phyloP scores from a whole-genome alignment of 768 basidiomycete species.

The Leucogyrophana mollusca region DNA sequence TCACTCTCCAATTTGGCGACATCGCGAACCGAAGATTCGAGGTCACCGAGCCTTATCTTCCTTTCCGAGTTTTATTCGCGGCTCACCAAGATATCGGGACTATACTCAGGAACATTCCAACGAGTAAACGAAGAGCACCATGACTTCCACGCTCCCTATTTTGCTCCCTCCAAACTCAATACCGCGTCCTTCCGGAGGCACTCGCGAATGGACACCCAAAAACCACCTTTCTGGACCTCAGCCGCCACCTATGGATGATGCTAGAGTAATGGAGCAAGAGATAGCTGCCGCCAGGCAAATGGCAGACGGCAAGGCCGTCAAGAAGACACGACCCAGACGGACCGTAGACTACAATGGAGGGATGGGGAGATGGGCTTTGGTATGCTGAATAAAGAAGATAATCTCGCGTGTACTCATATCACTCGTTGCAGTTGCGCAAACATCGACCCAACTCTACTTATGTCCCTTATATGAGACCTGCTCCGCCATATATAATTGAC shows the following conservation, averaged over 20 bases:
- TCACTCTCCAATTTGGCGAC: no score
- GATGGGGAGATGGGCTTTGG: slow-evolving; percentile 82
- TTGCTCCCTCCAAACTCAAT: slow-evolving; percentile 50
- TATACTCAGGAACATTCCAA: no score
- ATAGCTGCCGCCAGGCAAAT: slow-evolving; percentile 69
- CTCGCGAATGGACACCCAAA: slow-evolving; percentile 75
- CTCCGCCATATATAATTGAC: slow-evolving; percentile 86
- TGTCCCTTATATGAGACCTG: slow-evolving; percentile 76
- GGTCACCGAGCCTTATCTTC: no score
- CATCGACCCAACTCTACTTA: slow-evolving; percentile 78
- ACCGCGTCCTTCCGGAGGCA: slow-evolving; percentile 34
- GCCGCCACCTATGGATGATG: slow-evolving; percentile 79
- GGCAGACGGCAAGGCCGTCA: slow-evolving; percentile 79
- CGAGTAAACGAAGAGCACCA: not conserved
- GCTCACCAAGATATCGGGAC: no score
- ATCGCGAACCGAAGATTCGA: no score
- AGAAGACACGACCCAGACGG: slow-evolving; percentile 88
- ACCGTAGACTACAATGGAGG: slow-evolving; percentile 95
- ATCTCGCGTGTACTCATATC: slow-evolving; percentile 5
- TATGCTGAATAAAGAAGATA: slow-evolving; percentile 37
- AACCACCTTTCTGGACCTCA: slow-evolving; percentile 65
- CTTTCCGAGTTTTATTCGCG: no score
- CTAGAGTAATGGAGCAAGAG: slow-evolving; percentile 74
- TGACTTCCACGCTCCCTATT: slow-evolving; percentile 41
- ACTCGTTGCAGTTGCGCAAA: slow-evolving; percentile 57